Conservation (phyloP, 495 filamentous ascomycete species). For the Aspergillus sclerotiicarbonarius region DNA sequence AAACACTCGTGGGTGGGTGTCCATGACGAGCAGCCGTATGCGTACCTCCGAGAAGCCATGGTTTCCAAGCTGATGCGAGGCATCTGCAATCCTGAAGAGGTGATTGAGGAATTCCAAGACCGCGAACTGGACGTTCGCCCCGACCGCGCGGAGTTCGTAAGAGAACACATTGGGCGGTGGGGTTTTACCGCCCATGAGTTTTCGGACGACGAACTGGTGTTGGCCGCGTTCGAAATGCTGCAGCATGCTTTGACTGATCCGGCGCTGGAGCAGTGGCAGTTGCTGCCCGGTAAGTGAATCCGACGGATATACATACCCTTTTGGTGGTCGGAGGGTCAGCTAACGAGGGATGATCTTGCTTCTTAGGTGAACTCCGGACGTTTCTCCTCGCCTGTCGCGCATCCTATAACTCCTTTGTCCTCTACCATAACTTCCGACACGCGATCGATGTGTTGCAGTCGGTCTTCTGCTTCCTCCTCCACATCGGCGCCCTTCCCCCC, state of each 20-base stretch:
- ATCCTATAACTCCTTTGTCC: constrained; percentile 91
- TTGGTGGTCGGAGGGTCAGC: neutral
- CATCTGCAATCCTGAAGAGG: constrained; percentile 76
- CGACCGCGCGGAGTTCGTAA: constrained; percentile 61
- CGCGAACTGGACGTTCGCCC: constrained; percentile 48
- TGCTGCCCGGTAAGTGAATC: constrained; percentile 63
- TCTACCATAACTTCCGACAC: constrained; percentile 99
- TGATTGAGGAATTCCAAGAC: constrained; percentile 51
- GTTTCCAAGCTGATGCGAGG: constrained; percentile 88
- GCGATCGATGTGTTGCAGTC: constrained; percentile 96
- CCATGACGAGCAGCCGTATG: constrained; percentile 82
- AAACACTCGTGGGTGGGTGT: constrained; percentile 92
- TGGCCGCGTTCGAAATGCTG: constrained; percentile 77
- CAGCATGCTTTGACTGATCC: constrained; percentile 83
- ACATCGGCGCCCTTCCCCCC: constrained; percentile 72
- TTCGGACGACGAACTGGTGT: constrained; percentile 81
- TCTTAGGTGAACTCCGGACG: constrained; percentile 59
- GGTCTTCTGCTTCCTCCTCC: constrained; percentile 85
- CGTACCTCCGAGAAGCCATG: constrained; percentile 82
- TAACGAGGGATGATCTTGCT: constrained; percentile 15
- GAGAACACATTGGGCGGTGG: constrained; percentile 74
- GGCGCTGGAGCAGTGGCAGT: constrained; percentile 73
- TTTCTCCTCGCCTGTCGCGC: constrained; percentile 81
- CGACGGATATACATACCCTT: neutral
- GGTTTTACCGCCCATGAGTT: constrained; percentile 85